These are phyloP conservation scores for Brachypodium distachyon DNA, from an alignment of 202 grass and related monocot genomes.

Conservation along the genomic window DNA sequence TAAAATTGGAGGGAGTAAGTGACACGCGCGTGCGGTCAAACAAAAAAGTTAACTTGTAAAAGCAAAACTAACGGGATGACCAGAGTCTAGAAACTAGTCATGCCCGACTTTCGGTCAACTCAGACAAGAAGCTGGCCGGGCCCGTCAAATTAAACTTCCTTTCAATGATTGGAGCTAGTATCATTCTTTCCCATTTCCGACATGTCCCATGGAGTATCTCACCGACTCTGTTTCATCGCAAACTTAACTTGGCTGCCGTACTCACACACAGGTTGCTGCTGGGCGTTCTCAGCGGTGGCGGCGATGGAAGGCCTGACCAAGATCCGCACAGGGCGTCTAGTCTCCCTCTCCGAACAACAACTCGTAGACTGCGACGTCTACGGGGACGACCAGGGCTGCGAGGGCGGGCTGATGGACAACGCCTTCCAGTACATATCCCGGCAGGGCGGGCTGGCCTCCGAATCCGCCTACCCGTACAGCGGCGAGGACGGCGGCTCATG, in stretches of 20 bases:
- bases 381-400: slow-evolving; percentile 37
- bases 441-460: slow-evolving; percentile 29
- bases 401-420: slow-evolving; percentile 40
- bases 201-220: not conserved
- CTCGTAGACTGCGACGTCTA: slow-evolving; percentile 56
- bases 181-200: not conserved
- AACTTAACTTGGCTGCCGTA: not conserved
- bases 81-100: not conserved
- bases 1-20: no score
- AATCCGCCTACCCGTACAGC: slow-evolving; percentile 45
- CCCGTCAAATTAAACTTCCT: not conserved
- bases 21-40: slow-evolving; percentile 7
- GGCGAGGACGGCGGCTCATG: slow-evolving; percentile 23
- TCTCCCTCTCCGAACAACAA: slow-evolving; percentile 56
- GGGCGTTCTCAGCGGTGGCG: slow-evolving; percentile 65
- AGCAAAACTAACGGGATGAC: not conserved
- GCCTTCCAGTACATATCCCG: slow-evolving; percentile 41
- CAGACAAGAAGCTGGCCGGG: not conserved
- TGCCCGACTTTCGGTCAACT: not conserved
- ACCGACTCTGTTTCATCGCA: not conserved
- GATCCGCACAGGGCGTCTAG: slow-evolving; percentile 28
- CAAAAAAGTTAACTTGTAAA: not conserved
- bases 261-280: slow-evolving; percentile 39
- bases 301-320: slow-evolving; percentile 47
- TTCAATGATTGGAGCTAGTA: not conserved